Evolutionary conservation across 129 eudicot species (phyloP).

Genomic region (Ambrosia artemisiifolia): DNA sequence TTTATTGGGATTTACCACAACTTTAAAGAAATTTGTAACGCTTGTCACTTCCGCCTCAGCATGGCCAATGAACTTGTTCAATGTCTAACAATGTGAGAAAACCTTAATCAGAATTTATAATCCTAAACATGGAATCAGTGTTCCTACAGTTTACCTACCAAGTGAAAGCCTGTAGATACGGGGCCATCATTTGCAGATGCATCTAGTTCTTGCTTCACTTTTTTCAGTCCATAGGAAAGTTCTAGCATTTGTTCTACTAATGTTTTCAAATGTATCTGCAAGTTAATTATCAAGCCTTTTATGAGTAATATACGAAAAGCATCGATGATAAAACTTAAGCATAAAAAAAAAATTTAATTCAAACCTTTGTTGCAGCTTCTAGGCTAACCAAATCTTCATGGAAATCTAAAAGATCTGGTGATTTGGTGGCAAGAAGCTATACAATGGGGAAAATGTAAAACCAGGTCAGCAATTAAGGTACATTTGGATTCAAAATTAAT

Average conservation of each 20-base stretch:
- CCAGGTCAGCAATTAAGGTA: not conserved
- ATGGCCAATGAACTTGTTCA: constrained; percentile 54
- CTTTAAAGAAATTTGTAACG: constrained; percentile 50
- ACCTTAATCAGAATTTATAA: not conserved
- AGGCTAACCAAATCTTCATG: constrained; percentile 77
- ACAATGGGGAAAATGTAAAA: not conserved
- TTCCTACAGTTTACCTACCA: constrained; percentile 37
- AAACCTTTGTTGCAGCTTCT: constrained; percentile 90
- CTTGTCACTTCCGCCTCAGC: constrained; percentile 67
- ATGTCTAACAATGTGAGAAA: constrained; percentile 44
- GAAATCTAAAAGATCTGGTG: constrained; percentile 78
- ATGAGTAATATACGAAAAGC: not conserved
- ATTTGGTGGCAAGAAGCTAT: constrained; percentile 75
- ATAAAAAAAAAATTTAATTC: not conserved
- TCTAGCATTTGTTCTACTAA: constrained; percentile 99
- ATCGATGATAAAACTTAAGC: too few species aligned
- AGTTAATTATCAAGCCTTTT: not conserved
- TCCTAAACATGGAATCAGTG: too few species aligned
- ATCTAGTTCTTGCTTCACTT: constrained; percentile 71
- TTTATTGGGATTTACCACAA: constrained; percentile 55
- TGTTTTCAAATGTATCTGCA: constrained; percentile 92
- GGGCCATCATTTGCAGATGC: constrained; percentile 97
- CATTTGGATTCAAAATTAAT: too few species aligned
- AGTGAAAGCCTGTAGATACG: constrained; percentile 73
- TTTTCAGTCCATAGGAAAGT: constrained; percentile 81